A percentile compares a stretch with the other conserved stretches of the same genome.
Evolutionary conservation across 352 stramenopile species (phyloP).

Genomic region (Pythium rishiriense): DNA sequence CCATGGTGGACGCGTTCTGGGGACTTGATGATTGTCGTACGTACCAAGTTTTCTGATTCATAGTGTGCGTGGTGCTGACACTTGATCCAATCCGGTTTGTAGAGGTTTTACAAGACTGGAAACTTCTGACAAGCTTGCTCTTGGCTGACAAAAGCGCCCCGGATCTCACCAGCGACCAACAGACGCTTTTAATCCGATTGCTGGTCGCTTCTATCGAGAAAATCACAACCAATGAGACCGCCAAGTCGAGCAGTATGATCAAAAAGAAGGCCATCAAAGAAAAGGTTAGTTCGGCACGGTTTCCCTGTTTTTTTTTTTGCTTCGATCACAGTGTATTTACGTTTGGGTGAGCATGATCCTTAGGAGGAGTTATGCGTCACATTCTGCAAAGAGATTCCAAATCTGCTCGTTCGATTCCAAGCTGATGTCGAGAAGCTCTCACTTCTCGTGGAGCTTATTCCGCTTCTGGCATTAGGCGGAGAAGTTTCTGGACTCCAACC

Average conservation of each 20-base stretch:
- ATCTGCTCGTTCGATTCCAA: conserved; percentile 72
- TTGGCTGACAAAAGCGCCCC: conserved; percentile 80
- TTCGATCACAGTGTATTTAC: not conserved
- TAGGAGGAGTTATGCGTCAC: conserved; percentile 77
- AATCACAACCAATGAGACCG: conserved; percentile 37
- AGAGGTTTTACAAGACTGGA: conserved; percentile 87
- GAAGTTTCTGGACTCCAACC: conserved; percentile 74
- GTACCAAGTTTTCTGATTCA: conserved; percentile 13
- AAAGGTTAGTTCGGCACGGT: conserved; percentile 35
- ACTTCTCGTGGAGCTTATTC: conserved; percentile 74
- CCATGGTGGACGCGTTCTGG: conserved; percentile 86
- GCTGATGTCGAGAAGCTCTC: conserved; percentile 78
- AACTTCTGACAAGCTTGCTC: conserved; percentile 69
- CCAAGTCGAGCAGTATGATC: conserved; percentile 26
- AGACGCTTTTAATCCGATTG: conserved; percentile 75
- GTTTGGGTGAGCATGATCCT: not conserved
- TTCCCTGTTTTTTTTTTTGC: not conserved
- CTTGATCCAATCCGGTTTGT: not conserved
- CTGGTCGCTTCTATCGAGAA: conserved; percentile 72
- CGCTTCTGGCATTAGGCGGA: conserved; percentile 58
- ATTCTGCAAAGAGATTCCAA: conserved; percentile 83
- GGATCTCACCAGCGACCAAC: conserved; percentile 76
- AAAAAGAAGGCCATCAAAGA: conserved; percentile 60
- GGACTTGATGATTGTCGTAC: conserved; percentile 83
- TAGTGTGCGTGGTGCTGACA: conserved; percentile 16